Conservation (phyloP, 2,329 filamentous ascomycete species). For the Keithomyces neogunnii region DNA sequence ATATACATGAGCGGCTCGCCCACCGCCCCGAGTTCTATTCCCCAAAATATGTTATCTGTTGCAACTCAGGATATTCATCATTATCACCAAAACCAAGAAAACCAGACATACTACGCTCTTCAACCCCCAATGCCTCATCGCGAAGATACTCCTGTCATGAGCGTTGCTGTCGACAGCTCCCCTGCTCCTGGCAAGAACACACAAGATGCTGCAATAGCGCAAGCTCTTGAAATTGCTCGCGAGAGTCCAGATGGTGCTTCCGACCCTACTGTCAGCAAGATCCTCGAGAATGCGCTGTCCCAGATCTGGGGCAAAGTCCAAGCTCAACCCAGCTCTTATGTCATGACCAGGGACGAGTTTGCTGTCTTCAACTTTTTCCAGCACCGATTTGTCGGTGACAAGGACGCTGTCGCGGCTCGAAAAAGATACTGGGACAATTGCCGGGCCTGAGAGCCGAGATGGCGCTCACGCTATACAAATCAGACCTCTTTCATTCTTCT, state of each 20-base stretch:
- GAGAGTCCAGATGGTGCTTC: slow-evolving; percentile 59
- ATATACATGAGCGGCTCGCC: slow-evolving; percentile 12
- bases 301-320: slow-evolving; percentile 62
- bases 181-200: slow-evolving; percentile 10
- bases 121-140: slow-evolving; percentile 14
- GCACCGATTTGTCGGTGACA: slow-evolving; percentile 49
- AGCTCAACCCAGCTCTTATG: slow-evolving; percentile 56
- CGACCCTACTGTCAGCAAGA: slow-evolving; percentile 52
- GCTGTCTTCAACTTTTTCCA: slow-evolving; percentile 82
- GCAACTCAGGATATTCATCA: slow-evolving; percentile 10
- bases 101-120: not conserved
- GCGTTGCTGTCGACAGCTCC: slow-evolving; percentile 5
- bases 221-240: slow-evolving; percentile 68
- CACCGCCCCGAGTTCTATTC: not conserved
- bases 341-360: slow-evolving; percentile 72
- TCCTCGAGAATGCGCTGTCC: slow-evolving; percentile 56
- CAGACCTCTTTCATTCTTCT: not conserved
- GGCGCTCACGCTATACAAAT: too few relatives aligned
- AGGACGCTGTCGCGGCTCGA: slow-evolving; percentile 37
- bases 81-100: slow-evolving; percentile 3
- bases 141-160: slow-evolving; percentile 10
- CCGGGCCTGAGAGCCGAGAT: slow-evolving; percentile 17
- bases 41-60: slow-evolving; percentile 14
- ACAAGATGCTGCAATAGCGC: slow-evolving; percentile 41
- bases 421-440: slow-evolving; percentile 45